phyloP scores from a whole-genome alignment of 495 filamentous ascomycete species.

The Aspergillus hancockii region DNA sequence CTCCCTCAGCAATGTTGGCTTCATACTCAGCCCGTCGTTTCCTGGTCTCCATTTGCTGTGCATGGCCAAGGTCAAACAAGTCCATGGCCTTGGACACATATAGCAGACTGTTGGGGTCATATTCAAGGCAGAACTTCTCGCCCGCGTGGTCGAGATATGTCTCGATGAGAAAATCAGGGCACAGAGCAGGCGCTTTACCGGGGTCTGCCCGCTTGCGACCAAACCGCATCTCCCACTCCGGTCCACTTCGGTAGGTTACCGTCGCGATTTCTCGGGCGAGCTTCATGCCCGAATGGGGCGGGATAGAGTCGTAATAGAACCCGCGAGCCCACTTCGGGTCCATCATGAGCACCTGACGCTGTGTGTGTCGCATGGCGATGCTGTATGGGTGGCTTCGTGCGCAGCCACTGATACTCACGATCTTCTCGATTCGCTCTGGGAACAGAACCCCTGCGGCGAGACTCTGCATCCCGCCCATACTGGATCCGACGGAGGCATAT shows the following conservation, averaged over 20 bases:
- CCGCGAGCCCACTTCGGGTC: constrained; percentile 97
- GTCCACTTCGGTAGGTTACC: constrained; percentile 93
- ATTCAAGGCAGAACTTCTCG: constrained; percentile 98
- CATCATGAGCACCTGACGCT: constrained; percentile 98
- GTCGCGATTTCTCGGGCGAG: constrained; percentile 96
- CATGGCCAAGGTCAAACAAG: constrained; percentile 84
- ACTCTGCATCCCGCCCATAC: constrained; percentile 99
- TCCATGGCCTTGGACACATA: constrained; percentile 99
- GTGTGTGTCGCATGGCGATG: constrained; percentile 98
- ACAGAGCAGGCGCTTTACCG: constrained; percentile 82
- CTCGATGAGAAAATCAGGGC: constrained; percentile 96
- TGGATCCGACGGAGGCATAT: constrained; percentile 90
- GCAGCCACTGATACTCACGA: constrained; percentile 91
- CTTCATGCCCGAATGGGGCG: constrained; percentile 96
- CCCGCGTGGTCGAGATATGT: constrained; percentile 98
- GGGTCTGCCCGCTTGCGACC: constrained; percentile 85
- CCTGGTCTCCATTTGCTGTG: constrained; percentile 57
- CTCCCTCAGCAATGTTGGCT: constrained; percentile 46
- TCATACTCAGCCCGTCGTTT: constrained; percentile 50
- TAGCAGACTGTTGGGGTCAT: constrained; percentile 93
- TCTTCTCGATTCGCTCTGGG: constrained; percentile 73
- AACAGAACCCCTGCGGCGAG: constrained; percentile 88
- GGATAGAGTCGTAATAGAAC: constrained; percentile 87
- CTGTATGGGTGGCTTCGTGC: constrained; percentile 96
- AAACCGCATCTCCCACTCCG: constrained; percentile 97